Evolutionary conservation across 129 eudicot genomes (phyloP).

Genomic region (Oenanthe sinensis): DNA sequence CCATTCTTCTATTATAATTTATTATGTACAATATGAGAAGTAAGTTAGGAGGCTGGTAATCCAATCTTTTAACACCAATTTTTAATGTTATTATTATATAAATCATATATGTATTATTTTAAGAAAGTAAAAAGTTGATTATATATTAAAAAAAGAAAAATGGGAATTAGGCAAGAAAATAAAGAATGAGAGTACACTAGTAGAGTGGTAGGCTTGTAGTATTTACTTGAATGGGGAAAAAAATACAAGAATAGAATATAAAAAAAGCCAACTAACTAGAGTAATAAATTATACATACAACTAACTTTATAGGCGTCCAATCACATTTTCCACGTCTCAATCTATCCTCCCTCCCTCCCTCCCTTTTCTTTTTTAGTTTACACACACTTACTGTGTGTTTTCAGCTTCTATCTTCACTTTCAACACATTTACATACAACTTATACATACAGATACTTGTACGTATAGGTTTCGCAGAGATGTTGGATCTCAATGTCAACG

Average conservation of each 20-base stretch:
- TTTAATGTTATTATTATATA: too few relatives aligned
- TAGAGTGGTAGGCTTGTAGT: too few relatives aligned
- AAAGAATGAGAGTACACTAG: not conserved
- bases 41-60: too few relatives aligned
- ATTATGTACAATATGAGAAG: too few relatives aligned
- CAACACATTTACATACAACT: not conserved
- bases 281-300: not conserved
- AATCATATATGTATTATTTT: too few relatives aligned
- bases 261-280: not conserved
- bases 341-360: not conserved
- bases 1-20: too few relatives aligned
- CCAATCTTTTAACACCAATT: too few relatives aligned
- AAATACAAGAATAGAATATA: not conserved
- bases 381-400: not conserved
- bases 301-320: not conserved
- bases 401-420: not conserved
- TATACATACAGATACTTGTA: not conserved
- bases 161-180: not conserved
- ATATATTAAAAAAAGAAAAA: not conserved
- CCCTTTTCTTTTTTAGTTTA: not conserved
- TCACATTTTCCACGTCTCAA: not conserved
- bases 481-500: slow-evolving; percentile 2
- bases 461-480: not conserved
- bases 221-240: not conserved
- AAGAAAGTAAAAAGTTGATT: too few relatives aligned